Evolutionary conservation across 345 rosid species (phyloP).

Genomic region (Lenwebbia sp.): DNA sequence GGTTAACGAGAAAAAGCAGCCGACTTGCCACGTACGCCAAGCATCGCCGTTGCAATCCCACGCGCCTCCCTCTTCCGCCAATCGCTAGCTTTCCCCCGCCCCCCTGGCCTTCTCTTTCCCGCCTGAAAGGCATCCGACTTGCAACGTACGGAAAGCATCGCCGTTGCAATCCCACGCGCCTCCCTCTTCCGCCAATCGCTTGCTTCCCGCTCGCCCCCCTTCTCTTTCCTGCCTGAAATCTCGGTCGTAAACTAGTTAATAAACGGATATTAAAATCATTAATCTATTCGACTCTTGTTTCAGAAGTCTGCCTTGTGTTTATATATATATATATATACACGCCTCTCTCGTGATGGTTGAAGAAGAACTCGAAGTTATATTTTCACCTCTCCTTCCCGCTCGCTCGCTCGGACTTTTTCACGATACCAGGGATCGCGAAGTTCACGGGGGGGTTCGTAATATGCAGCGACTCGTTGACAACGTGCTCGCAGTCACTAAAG

Average conservation of each 20-base stretch:
- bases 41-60: not conserved
- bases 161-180: not conserved
- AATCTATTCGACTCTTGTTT: not conserved
- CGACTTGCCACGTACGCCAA: not conserved
- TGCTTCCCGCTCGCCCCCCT: not conserved
- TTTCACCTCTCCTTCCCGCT: not conserved
- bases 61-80: not conserved
- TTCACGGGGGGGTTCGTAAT: not conserved
- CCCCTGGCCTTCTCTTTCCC: not conserved
- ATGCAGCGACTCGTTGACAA: slow-evolving; percentile 82
- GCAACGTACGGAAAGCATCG: not conserved
- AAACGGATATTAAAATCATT: not conserved
- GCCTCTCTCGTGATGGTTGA: not conserved
- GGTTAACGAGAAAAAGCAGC: not conserved
- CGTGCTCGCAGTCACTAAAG: slow-evolving; percentile 76
- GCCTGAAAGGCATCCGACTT: not conserved
- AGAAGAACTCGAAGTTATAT: not conserved
- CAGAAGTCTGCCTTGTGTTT: not conserved
- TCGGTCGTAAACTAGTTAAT: not conserved
- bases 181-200: not conserved
- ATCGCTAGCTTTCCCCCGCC: not conserved
- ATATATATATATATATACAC: not conserved
- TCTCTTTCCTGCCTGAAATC: not conserved
- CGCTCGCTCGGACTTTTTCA: not conserved
- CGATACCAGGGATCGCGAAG: not conserved